Conservation (phyloP, 164 flowering plant species). For the Sextonia rubra region DNA sequence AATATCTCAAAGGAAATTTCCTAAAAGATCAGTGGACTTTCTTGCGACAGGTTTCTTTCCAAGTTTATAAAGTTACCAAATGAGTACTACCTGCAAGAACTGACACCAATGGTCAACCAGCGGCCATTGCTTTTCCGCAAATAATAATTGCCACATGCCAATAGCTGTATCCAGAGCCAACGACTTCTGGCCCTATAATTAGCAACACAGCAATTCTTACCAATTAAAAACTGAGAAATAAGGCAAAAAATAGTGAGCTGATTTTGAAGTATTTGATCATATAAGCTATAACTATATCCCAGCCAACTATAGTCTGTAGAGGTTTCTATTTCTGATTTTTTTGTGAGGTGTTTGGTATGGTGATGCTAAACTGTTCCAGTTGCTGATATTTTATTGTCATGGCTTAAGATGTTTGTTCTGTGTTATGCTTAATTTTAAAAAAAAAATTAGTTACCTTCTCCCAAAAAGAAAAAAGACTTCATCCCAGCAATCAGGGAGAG, state of each 20-base stretch:
- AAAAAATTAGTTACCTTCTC: too few relatives aligned
- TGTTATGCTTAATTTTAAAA: too few relatives aligned
- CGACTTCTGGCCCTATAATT: conserved; percentile 90
- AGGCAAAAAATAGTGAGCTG: not conserved
- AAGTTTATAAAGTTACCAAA: not conserved
- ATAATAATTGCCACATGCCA: conserved; percentile 98
- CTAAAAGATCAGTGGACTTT: not conserved
- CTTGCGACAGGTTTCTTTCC: not conserved
- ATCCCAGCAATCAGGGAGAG: too few relatives aligned
- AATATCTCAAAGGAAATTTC: not conserved
- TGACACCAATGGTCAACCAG: conserved; percentile 98
- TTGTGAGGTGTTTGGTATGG: too few relatives aligned
- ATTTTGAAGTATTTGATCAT: not conserved
- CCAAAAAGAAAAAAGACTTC: too few relatives aligned
- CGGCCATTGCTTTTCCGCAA: conserved; percentile 96
- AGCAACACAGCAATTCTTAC: not conserved
- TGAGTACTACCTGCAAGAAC: conserved; percentile 71
- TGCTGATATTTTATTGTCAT: too few relatives aligned
- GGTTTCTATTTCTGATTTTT: too few relatives aligned
- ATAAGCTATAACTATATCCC: too few relatives aligned
- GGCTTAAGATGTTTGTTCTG: too few relatives aligned
- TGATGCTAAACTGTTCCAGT: too few relatives aligned
- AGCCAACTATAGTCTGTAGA: too few relatives aligned
- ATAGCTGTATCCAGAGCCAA: conserved; percentile 97
- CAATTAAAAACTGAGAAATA: not conserved